These are phyloP conservation scores for Haplographium delicatum DNA, from an alignment of 495 filamentous ascomycete genomes.

Conservation along the genomic window DNA sequence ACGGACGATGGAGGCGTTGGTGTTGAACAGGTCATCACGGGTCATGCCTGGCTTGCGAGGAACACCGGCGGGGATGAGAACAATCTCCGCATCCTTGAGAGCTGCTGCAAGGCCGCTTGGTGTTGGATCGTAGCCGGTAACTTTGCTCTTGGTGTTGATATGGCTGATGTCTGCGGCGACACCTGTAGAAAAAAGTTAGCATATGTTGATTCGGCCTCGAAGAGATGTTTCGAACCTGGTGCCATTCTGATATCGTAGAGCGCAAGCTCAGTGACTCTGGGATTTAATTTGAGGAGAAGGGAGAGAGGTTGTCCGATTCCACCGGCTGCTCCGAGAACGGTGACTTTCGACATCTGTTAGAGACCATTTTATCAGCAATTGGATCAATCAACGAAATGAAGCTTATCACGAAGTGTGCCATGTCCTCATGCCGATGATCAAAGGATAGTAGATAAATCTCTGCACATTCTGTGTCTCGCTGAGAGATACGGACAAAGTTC, in stretches of 20 bases:
- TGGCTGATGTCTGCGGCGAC: constrained; percentile 96
- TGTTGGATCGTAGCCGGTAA: constrained; percentile 81
- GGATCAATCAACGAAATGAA: neutral
- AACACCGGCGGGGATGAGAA: constrained; percentile 96
- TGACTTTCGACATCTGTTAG: constrained; percentile 85
- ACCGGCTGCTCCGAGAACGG: constrained; percentile 91
- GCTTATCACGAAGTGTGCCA: too few species aligned
- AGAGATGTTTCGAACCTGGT: constrained; percentile 62
- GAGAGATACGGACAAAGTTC: constrained; percentile 3
- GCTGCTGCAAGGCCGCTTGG: constrained; percentile 66
- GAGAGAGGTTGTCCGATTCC: constrained; percentile 98
- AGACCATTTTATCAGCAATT: constrained; percentile 31
- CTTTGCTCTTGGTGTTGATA: constrained; percentile 97
- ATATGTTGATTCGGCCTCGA: constrained; percentile 7
- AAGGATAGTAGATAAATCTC: too few species aligned
- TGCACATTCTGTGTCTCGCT: too few species aligned
- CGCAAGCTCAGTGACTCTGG: constrained; percentile 80
- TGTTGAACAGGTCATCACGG: constrained; percentile 99
- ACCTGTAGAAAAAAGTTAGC: constrained; percentile 48
- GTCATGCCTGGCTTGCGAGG: constrained; percentile 99
- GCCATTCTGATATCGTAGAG: constrained; percentile 95
- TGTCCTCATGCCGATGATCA: too few species aligned
- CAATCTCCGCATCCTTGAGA: constrained; percentile 83
- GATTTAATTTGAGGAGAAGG: constrained; percentile 97
- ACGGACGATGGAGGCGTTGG: constrained; percentile 98